Percentiles rank a stretch among this genome's conserved stretches.
Conservation (phyloP, 2,329 filamentous ascomycete genomes). For the Neurospora sp. region DNA sequence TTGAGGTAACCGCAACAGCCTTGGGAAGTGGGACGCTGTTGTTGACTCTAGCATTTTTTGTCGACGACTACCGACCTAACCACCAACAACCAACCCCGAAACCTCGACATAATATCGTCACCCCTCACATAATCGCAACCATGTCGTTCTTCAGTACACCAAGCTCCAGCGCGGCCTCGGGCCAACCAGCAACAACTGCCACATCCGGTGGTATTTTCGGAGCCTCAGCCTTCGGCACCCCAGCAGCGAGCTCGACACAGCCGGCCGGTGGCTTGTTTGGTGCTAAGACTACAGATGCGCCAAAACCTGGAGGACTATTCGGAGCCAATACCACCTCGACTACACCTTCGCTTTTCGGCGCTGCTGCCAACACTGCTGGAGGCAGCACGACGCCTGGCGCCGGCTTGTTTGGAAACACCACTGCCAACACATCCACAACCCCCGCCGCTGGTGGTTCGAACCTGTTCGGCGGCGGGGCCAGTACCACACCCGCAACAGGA, state of each 20-base stretch:
- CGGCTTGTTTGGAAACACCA: conserved; percentile 12
- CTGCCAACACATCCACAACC: conserved; percentile 8
- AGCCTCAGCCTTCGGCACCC: conserved; percentile 16
- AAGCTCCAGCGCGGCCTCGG: conserved; percentile 12
- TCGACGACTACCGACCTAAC: not conserved
- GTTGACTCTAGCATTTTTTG: not conserved
- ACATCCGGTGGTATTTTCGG: conserved; percentile 15
- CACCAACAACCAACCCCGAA: not conserved
- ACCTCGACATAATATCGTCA: not conserved
- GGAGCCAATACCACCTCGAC: conserved; percentile 17
- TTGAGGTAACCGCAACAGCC: not conserved
- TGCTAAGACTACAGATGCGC: not conserved
- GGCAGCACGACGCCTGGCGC: conserved; percentile 7
- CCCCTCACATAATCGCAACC: not conserved
- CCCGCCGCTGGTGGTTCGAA: conserved; percentile 14
- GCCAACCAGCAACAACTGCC: conserved; percentile 13
- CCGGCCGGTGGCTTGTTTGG: conserved; percentile 1
- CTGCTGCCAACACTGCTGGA: conserved; percentile 10
- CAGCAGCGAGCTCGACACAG: conserved; percentile 11
- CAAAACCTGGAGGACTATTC: conserved; percentile 24
- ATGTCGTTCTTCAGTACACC: conserved; percentile 19
- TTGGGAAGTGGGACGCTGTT: not conserved
- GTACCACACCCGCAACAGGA: conserved; percentile 18
- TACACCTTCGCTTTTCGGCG: conserved; percentile 31
- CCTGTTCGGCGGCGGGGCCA: conserved; percentile 25